phyloP scores from a whole-genome alignment of 192 early-diverging fungal genomes.

The Gonapodya prolifera region DNA sequence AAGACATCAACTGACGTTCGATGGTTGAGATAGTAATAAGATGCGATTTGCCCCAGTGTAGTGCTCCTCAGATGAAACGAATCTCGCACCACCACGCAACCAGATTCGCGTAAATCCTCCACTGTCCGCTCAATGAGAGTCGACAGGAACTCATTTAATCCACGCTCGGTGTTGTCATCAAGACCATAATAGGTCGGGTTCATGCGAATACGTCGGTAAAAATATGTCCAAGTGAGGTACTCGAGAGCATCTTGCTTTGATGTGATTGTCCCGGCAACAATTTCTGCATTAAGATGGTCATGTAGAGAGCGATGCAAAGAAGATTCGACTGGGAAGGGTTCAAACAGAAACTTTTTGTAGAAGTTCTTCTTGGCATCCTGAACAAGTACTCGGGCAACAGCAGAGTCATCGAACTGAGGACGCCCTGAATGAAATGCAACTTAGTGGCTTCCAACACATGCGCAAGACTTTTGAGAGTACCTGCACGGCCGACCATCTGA shows the following conservation, averaged over 20 bases:
- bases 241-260: slow-evolving; percentile 89
- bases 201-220: slow-evolving; percentile 77
- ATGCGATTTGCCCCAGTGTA: slow-evolving; percentile 67
- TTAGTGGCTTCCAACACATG: too few relatives aligned
- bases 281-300: slow-evolving; percentile 92
- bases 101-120: slow-evolving; percentile 46
- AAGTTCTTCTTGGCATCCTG: slow-evolving; percentile 96
- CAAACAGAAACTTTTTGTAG: slow-evolving; percentile 95
- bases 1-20: neutral
- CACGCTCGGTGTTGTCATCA: slow-evolving; percentile 50
- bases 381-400: slow-evolving; percentile 84
- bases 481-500: slow-evolving; percentile 99
- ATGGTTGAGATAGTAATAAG: slow-evolving; percentile 84
- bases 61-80: slow-evolving; percentile 59
- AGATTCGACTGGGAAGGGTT: slow-evolving; percentile 58
- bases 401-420: slow-evolving; percentile 90
- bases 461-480: too few relatives aligned
- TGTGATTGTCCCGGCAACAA: slow-evolving; percentile 73
- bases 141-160: slow-evolving; percentile 66
- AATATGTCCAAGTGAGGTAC: slow-evolving; percentile 93
- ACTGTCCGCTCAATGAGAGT: slow-evolving; percentile 62
- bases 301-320: slow-evolving; percentile 45
- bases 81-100: slow-evolving; percentile 55
- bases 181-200: slow-evolving; percentile 96
- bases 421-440: slow-evolving; percentile 29